Base-by-base conservation (phyloP, 306 rosid genomes). In the Vachellia pachyceras region DNA sequence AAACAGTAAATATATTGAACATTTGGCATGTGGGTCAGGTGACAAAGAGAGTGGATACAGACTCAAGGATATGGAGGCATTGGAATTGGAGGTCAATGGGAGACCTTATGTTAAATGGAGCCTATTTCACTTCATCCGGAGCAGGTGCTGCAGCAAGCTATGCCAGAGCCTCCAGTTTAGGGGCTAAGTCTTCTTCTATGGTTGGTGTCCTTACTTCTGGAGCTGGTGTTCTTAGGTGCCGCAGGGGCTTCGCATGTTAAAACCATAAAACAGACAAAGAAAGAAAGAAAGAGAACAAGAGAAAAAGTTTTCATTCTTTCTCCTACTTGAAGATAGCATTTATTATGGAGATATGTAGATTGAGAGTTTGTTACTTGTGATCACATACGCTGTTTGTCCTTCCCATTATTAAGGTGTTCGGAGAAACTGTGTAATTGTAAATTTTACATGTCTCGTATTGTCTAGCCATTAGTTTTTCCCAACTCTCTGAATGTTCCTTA, bases 31-130 rank as follows among this genome's bases (percentile, higher is more conserved):
- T 83, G 73, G 73, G 42, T 33, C 88, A 95, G 99, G 99, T 95
- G 15, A 95, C 99, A 60, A 92, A 96, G 90, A 87, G 99, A 67
- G 98, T 96, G 42, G 84, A 72, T 0, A 80, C 92, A 3, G 41
- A 50, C 3, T 0, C 39, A 6, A 39, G 86, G 5, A 4, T 10
- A 17, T 96, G 99, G 99, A 93, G 41, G 80, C 60, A 70, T 7
- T 96, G 99, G 99, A 96, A 96, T 74, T 96, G 99, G 99, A 90
- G 99, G 75, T 92, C 99, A 44, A 92, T 88, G 52, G 98, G 99
- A 85, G 99, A 96, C 88, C 94, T 96, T n/a, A 1, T 96, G 86
- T 90, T 96, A 29, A 93, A 96, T 84, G 99, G 99, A 78, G 99
- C 99, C 50, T 96, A 79, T 70, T 96, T 96, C 87, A 88, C 89